These are phyloP conservation scores for Tuber calosporum DNA, from an alignment of 495 filamentous ascomycete species.

Conservation along the genomic window DNA sequence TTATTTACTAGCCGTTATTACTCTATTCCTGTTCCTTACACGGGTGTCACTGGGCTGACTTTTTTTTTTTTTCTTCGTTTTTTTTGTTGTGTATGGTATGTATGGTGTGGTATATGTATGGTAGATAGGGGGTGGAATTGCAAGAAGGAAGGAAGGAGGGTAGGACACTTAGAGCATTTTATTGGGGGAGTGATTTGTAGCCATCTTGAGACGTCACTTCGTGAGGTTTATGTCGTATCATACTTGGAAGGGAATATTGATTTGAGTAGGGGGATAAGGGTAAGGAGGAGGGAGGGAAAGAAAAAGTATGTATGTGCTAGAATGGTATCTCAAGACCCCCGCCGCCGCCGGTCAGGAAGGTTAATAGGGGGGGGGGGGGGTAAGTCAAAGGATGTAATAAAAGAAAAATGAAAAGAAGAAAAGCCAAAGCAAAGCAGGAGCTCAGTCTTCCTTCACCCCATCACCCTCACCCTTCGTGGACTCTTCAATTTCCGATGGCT, in stretches of 20 bases:
- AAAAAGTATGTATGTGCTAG: conserved; percentile 1
- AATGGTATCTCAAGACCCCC: background rate
- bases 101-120: conserved; percentile 2
- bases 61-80: background rate
- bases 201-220: background rate
- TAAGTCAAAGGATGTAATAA: background rate
- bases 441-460: background rate
- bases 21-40: background rate
- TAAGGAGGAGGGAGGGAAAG: conserved; percentile 7
- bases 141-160: background rate
- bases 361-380: background rate
- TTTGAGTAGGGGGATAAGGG: conserved; percentile 4
- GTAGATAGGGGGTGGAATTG: conserved; percentile 12
- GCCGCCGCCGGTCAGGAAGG: background rate
- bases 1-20: background rate
- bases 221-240: background rate
- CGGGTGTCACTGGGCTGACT: background rate
- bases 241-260: background rate
- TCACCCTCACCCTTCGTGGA: background rate
- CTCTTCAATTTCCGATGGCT: background rate
- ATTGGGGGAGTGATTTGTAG: background rate
- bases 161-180: background rate
- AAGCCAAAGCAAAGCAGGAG: background rate
- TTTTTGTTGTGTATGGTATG: background rate
- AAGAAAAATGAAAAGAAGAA: background rate